Percentiles rank a stretch among this genome's conserved stretches.
Conservation (phyloP, 768 basidiomycete species). For the Pseudohyphozyma bogoriensis region DNA sequence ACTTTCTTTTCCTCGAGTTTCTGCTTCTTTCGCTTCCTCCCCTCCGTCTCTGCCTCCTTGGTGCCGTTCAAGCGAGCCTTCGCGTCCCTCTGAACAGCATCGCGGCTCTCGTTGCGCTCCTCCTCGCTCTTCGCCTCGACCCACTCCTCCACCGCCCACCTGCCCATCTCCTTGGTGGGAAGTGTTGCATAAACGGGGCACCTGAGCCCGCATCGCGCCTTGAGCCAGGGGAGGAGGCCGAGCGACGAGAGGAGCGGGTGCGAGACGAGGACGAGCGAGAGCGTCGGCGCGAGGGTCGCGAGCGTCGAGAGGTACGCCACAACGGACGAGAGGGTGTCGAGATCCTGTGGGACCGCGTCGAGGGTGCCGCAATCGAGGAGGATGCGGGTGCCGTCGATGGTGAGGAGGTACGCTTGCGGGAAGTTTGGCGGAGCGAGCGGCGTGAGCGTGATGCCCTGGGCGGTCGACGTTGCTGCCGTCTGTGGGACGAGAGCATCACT, state of each 20-base stretch:
- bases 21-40: constrained; percentile 15
- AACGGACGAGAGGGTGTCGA: constrained; percentile 19
- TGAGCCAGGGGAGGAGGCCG: constrained; percentile 87
- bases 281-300: constrained; percentile 52
- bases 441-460: constrained; percentile 82
- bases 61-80: background rate
- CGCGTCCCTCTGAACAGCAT: constrained; percentile 43
- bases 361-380: constrained; percentile 91
- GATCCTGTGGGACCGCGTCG: constrained; percentile 62
- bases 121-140: constrained; percentile 55
- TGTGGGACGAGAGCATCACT: too few relatives aligned
- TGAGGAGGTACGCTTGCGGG: constrained; percentile 49
- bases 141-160: constrained; percentile 82
- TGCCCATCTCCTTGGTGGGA: constrained; percentile 89
- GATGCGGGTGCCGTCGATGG: constrained; percentile 87
- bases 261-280: constrained; percentile 86
- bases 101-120: constrained; percentile 26
- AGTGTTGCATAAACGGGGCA: constrained; percentile 90
- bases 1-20: constrained; percentile 14
- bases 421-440: constrained; percentile 59
- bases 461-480: too few relatives aligned
- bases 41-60: background rate
- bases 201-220: constrained; percentile 67
- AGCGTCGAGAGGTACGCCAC: constrained; percentile 34
- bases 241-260: constrained; percentile 83